Percentiles rank a stretch among this genome's conserved stretches.
Conservation (phyloP, 768 basidiomycete genomes). For the Agaricus blazei region DNA sequence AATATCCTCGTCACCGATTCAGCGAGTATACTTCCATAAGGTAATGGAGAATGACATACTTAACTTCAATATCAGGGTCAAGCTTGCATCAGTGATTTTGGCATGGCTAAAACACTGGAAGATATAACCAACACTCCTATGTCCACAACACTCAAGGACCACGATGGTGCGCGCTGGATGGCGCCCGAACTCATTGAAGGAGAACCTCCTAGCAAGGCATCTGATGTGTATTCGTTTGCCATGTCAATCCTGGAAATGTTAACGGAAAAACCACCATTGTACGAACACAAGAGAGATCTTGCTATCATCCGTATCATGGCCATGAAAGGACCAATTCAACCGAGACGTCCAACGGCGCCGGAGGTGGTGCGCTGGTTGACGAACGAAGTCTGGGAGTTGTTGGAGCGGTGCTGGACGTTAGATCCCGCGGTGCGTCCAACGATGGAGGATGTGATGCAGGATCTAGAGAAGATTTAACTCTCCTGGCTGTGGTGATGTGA, state of each 20-base stretch:
- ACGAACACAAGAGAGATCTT: slow-evolving; percentile 43
- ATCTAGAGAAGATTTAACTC: neutral
- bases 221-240: slow-evolving; percentile 54
- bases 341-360: slow-evolving; percentile 35
- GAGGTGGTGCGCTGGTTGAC: slow-evolving; percentile 32
- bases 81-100: slow-evolving; percentile 59
- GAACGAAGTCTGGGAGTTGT: slow-evolving; percentile 41
- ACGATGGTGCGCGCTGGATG: slow-evolving; percentile 51
- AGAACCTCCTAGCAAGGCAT: slow-evolving; percentile 36
- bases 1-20: slow-evolving; percentile 56
- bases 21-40: slow-evolving; percentile 22
- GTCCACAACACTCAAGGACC: slow-evolving; percentile 34
- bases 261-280: slow-evolving; percentile 47
- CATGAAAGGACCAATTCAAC: slow-evolving; percentile 17
- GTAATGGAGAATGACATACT: neutral
- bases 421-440: slow-evolving; percentile 31
- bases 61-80: slow-evolving; percentile 27
- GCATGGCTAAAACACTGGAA: slow-evolving; percentile 56
- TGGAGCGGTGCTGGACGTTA: slow-evolving; percentile 43
- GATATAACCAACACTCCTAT: slow-evolving; percentile 48
- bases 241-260: slow-evolving; percentile 59
- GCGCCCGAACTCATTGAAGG: slow-evolving; percentile 55
- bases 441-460: slow-evolving; percentile 28
- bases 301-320: slow-evolving; percentile 43
- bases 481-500: neutral